A percentile compares a stretch with the other conserved stretches of the same genome.
Evolutionary conservation across 1,284 basidiomycete genomes (phyloP).

Genomic region (Mycosarcoma mackinlayi): DNA sequence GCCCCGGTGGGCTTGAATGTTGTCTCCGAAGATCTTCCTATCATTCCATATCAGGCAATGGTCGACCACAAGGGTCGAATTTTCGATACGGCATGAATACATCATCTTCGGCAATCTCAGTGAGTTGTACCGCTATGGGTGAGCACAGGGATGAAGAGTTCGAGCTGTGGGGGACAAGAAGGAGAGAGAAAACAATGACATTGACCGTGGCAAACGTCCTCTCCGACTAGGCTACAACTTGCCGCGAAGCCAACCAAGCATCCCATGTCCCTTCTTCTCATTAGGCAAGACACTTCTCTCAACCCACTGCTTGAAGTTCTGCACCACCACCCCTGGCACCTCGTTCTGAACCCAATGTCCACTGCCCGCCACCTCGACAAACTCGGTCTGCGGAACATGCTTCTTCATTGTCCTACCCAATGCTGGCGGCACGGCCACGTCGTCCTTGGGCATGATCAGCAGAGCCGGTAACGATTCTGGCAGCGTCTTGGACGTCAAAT

Average conservation of each 20-base stretch:
- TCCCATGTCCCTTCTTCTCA: constrained; percentile 37
- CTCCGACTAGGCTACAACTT: constrained; percentile 18
- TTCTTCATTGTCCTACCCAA: constrained; percentile 43
- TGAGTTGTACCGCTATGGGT: too few relatives aligned
- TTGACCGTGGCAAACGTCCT: too few relatives aligned
- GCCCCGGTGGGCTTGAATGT: too few relatives aligned
- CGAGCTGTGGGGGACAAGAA: too few relatives aligned
- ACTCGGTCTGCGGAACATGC: constrained; percentile 42
- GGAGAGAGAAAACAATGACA: not conserved
- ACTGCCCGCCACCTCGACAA: constrained; percentile 35
- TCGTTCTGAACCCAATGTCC: constrained; percentile 55
- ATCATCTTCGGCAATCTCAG: constrained; percentile 1
- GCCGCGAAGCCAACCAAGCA: constrained; percentile 35
- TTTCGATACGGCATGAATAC: too few relatives aligned
- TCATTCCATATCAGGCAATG: constrained; percentile 9
- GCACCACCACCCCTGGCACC: constrained; percentile 39
- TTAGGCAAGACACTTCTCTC: constrained; percentile 39
- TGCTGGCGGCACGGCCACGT: constrained; percentile 46
- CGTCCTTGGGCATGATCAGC: constrained; percentile 47
- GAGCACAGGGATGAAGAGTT: too few relatives aligned
- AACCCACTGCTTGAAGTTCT: constrained; percentile 45
- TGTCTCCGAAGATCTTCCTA: not conserved
- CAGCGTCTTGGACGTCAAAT: constrained; percentile 25
- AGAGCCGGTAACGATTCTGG: constrained; percentile 43
- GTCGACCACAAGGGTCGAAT: not conserved